Evolutionary conservation across 768 basidiomycete genomes (phyloP).

Genomic region (Suillus occidentalis): DNA sequence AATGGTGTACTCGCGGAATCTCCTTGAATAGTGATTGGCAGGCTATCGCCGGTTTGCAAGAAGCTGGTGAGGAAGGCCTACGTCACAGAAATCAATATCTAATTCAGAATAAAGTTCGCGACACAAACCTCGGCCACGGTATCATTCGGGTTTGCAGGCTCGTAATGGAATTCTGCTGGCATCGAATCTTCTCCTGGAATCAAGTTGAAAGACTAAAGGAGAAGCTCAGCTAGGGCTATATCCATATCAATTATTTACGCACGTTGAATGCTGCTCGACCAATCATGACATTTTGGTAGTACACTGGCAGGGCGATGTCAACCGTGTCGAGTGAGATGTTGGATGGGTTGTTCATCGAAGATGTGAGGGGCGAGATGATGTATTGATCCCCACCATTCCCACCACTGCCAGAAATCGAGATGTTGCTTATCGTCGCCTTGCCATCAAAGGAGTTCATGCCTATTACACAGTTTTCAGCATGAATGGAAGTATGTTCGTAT

Average conservation of each 20-base stretch:
- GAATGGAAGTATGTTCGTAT: neutral
- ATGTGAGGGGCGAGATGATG: slow-evolving; percentile 56
- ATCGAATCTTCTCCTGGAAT: slow-evolving; percentile 56
- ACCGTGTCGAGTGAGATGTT: slow-evolving; percentile 63
- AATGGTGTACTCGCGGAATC: slow-evolving; percentile 63
- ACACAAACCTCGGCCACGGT: slow-evolving; percentile 52
- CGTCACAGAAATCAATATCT: neutral
- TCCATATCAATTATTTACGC: slow-evolving; percentile 19
- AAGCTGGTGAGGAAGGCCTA: slow-evolving; percentile 60
- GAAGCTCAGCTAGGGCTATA: slow-evolving; percentile 1
- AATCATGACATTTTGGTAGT: slow-evolving; percentile 54
- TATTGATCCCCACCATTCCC: slow-evolving; percentile 60
- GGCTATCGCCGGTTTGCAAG: slow-evolving; percentile 47
- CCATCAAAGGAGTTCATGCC: slow-evolving; percentile 63
- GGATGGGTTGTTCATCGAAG: slow-evolving; percentile 63
- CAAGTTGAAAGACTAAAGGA: slow-evolving; percentile 50
- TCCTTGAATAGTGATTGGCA: slow-evolving; percentile 59
- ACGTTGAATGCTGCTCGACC: slow-evolving; percentile 62
- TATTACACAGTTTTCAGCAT: slow-evolving; percentile 17
- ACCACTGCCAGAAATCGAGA: slow-evolving; percentile 64
- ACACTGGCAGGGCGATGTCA: slow-evolving; percentile 56
- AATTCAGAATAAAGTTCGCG: neutral
- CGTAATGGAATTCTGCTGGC: slow-evolving; percentile 65
- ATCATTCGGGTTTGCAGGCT: slow-evolving; percentile 63
- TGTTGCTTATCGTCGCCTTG: slow-evolving; percentile 50